phyloP scores from a whole-genome alignment of 768 basidiomycete species.

The Austroboletus eburneus region DNA sequence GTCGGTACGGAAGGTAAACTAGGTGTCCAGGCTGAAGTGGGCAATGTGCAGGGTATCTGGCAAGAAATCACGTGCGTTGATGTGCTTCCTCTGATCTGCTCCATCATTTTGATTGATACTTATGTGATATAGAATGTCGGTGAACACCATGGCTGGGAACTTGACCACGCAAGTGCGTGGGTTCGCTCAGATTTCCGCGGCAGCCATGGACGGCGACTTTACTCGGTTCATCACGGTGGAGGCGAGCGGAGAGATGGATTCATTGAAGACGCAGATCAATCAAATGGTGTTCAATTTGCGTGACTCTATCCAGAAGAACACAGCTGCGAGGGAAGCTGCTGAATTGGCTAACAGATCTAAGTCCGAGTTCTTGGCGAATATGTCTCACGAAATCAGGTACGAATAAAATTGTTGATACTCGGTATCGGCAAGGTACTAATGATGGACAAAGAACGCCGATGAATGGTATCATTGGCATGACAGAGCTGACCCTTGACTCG shows the following conservation, averaged over 20 bases:
- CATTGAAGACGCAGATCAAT: constrained; percentile 97
- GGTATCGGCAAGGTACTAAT: constrained; percentile 8
- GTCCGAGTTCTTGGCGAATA: constrained; percentile 98
- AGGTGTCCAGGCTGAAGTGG: constrained; percentile 95
- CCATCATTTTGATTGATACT: neutral
- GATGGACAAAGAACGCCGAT: constrained; percentile 78
- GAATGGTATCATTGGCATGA: constrained; percentile 99
- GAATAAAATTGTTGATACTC: constrained; percentile 23
- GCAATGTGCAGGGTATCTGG: constrained; percentile 97
- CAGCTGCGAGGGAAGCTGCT: constrained; percentile 93
- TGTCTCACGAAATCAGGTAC: constrained; percentile 94
- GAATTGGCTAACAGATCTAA: constrained; percentile 97
- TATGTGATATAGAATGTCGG: constrained; percentile 61
- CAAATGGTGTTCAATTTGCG: constrained; percentile 98
- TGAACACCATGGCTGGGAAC: constrained; percentile 97
- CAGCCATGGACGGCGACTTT: constrained; percentile 98
- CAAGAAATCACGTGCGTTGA: constrained; percentile 89
- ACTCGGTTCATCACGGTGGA: constrained; percentile 99
- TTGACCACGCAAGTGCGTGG: constrained; percentile 98
- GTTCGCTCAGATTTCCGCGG: constrained; percentile 97
- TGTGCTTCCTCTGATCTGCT: neutral
- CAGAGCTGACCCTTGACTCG: constrained; percentile 93
- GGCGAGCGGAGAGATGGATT: constrained; percentile 98
- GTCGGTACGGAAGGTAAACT: constrained; percentile 99
- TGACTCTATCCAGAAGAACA: constrained; percentile 98